Percentiles rank a stretch among this genome's conserved stretches.
Evolutionary conservation across 805 yeast genomes (phyloP).

Genomic region (Hyphopichia homilentoma): DNA sequence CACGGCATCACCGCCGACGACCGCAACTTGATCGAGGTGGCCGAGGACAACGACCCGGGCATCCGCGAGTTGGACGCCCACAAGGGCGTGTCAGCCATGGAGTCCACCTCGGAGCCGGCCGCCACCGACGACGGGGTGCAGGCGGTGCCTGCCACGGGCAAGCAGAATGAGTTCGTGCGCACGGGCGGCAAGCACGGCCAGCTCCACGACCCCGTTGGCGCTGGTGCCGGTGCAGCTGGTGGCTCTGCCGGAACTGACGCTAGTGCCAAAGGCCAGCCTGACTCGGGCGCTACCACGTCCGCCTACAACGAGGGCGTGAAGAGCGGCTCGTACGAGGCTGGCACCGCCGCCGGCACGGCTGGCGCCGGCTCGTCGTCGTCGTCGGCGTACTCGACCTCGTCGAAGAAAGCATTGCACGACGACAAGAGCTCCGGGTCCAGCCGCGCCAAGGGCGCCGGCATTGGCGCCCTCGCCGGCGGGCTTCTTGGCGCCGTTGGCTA

Average conservation of each 20-base stretch:
- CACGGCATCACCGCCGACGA: slow-evolving; percentile 18
- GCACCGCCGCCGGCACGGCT: neutral
- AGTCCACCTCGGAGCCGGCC: slow-evolving; percentile 2
- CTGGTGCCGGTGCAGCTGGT: neutral
- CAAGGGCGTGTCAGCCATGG: too few species aligned
- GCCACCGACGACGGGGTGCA: slow-evolving; percentile 11
- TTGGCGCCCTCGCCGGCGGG: too few species aligned
- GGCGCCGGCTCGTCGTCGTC: slow-evolving; percentile 1
- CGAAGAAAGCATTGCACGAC: slow-evolving; percentile 1
- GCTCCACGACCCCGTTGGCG: slow-evolving; percentile 1
- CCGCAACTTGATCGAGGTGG: slow-evolving; percentile 24
- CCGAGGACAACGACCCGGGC: slow-evolving; percentile 15
- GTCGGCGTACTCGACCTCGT: slow-evolving; percentile 3
- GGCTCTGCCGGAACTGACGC: slow-evolving; percentile 1
- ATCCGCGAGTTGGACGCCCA: slow-evolving; percentile 13
- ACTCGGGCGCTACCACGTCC: too few species aligned
- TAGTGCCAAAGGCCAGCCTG: slow-evolving; percentile 1
- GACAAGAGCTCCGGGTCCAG: too few species aligned
- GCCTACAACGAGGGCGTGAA: slow-evolving; percentile 6
- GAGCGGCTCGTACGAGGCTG: slow-evolving; percentile 5
- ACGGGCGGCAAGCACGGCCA: slow-evolving; percentile 15
- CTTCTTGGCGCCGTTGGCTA: too few species aligned
- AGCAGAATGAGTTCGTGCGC: slow-evolving; percentile 9
- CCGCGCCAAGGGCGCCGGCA: too few species aligned
- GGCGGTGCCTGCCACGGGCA: slow-evolving; percentile 7